A percentile compares a stretch with the other conserved stretches of the same genome.
These are phyloP conservation scores for Cynanchum wilfordii DNA, from an alignment of 257 asterid genomes.

Conservation along the genomic window DNA sequence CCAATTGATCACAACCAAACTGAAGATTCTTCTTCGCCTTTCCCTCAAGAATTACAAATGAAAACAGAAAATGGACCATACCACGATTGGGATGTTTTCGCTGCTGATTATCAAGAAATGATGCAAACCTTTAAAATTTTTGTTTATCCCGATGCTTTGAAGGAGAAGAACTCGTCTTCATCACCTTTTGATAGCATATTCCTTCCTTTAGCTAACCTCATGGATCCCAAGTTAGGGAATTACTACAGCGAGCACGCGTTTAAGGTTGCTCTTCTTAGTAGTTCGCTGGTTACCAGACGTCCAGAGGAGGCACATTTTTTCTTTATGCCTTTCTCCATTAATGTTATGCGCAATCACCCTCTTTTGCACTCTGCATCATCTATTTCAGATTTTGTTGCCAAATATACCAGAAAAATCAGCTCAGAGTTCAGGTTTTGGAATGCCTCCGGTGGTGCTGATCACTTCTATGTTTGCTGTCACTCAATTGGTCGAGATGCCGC, in stretches of 20 bases:
- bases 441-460: slow-evolving; percentile 73
- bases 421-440: slow-evolving; percentile 55
- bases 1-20: background rate
- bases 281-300: slow-evolving; percentile 36
- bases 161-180: slow-evolving; percentile 30
- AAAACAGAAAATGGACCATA: slow-evolving; percentile 32
- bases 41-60: slow-evolving; percentile 1
- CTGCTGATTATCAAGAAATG: slow-evolving; percentile 57
- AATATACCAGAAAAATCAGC: slow-evolving; percentile 42
- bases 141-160: slow-evolving; percentile 51
- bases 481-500: slow-evolving; percentile 68
- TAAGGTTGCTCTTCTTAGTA: slow-evolving; percentile 57
- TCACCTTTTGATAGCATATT: slow-evolving; percentile 37
- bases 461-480: slow-evolving; percentile 66
- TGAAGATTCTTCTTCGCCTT: background rate
- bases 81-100: slow-evolving; percentile 57
- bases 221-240: slow-evolving; percentile 58
- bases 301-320: slow-evolving; percentile 63
- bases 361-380: slow-evolving; percentile 41
- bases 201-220: slow-evolving; percentile 51
- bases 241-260: slow-evolving; percentile 80
- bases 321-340: slow-evolving; percentile 75
- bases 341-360: slow-evolving; percentile 66
- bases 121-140: slow-evolving; percentile 39
- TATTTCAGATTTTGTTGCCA: slow-evolving; percentile 55